Conservation (phyloP, 306 rosid species). For the Mimosa pudica region DNA sequence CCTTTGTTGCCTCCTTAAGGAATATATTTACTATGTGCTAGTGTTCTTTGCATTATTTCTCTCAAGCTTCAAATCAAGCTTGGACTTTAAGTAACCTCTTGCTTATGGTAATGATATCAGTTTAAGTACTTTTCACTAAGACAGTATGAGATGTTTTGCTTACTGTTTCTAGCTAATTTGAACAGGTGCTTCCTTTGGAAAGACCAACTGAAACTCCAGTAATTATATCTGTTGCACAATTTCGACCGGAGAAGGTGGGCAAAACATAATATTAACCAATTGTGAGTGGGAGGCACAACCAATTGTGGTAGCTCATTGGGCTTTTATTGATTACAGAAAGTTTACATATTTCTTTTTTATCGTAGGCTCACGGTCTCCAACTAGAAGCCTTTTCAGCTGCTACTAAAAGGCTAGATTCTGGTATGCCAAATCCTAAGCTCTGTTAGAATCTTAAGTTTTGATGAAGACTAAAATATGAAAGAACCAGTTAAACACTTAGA, state of each 20-base stretch:
- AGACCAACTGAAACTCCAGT: constrained; percentile 55
- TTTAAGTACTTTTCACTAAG: background rate
- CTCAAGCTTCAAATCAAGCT: constrained; percentile 16
- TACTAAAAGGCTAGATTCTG: constrained; percentile 57
- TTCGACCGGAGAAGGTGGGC: constrained; percentile 98
- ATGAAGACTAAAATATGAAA: no score
- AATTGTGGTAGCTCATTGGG: constrained; percentile 45
- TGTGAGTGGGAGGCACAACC: constrained; percentile 50
- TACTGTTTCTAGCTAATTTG: constrained; percentile 25
- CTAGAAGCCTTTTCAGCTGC: constrained; percentile 92
- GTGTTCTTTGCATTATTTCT: background rate
- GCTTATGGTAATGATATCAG: background rate
- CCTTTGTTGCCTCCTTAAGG: background rate
- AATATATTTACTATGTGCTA: constrained; percentile 4
- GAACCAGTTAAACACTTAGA: no score
- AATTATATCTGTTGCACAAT: constrained; percentile 91
- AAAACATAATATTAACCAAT: constrained; percentile 51
- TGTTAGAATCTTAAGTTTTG: no score
- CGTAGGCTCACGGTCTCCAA: constrained; percentile 89
- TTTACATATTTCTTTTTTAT: constrained; percentile 40
- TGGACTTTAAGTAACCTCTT: background rate
- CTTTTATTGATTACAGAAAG: constrained; percentile 37
- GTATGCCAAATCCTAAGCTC: constrained; percentile 70
- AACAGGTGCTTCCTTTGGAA: constrained; percentile 88
- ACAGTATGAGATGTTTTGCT: constrained; percentile 11